Conservation (phyloP, 495 filamentous ascomycete genomes). For the Penicillium verhagenii region DNA sequence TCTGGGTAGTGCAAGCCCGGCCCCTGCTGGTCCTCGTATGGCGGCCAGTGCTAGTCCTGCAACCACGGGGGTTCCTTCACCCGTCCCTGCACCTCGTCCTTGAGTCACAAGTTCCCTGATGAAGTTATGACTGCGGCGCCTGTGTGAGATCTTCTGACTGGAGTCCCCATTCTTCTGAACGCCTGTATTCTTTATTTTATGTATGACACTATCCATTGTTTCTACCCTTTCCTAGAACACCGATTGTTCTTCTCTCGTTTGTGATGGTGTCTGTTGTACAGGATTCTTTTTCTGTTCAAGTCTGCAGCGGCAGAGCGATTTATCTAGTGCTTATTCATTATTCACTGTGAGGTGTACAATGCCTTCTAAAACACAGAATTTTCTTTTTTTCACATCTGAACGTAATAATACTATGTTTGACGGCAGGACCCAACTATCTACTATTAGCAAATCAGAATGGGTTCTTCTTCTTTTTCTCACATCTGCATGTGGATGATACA, state of each 20-base stretch:
- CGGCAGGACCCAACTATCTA: no score
- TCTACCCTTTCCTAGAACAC: not conserved
- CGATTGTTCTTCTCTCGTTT: not conserved
- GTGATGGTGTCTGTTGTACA: conserved; percentile 19
- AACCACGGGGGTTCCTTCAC: conserved; percentile 13
- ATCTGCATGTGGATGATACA: no score
- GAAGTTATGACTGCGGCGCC: conserved; percentile 26
- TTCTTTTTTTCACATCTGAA: not conserved
- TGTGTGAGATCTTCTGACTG: conserved; percentile 10
- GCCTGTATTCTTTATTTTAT: conserved; percentile 1
- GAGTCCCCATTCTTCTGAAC: conserved; percentile 8
- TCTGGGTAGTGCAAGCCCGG: conserved; percentile 21
- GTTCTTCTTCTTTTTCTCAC: not conserved
- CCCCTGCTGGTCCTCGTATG: conserved; percentile 15
- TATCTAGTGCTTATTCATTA: conserved; percentile 7
- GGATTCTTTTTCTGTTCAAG: conserved; percentile 5
- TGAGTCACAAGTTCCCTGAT: conserved; percentile 20
- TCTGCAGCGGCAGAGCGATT: conserved; percentile 20
- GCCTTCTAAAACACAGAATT: not conserved
- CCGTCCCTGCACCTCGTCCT: conserved; percentile 14
- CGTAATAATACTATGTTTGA: not conserved
- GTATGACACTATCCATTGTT: not conserved
- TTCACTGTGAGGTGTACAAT: not conserved
- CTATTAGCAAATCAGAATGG: not conserved
- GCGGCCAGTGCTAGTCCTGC: conserved; percentile 22